Conservation (phyloP, 2,329 filamentous ascomycete species). For the Chalaropsis ovoidea region DNA sequence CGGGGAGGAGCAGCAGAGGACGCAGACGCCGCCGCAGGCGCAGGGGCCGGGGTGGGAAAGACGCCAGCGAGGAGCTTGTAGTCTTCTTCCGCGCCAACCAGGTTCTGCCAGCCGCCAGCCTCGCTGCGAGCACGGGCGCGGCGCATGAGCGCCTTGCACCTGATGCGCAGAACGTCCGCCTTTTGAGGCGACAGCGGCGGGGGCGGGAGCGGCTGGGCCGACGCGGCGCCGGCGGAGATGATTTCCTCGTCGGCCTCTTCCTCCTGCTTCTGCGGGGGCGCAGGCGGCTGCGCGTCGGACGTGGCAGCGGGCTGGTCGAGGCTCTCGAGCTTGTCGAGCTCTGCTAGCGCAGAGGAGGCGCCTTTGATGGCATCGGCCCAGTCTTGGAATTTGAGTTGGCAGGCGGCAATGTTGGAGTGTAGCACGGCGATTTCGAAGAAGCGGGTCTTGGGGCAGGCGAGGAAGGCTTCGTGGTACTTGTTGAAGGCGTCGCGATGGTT, state of each 20-base stretch:
- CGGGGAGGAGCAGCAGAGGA: background rate
- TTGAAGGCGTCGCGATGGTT: slow-evolving; percentile 69
- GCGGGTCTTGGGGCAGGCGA: slow-evolving; percentile 70
- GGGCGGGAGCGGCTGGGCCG: slow-evolving; percentile 36
- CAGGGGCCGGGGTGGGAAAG: slow-evolving; percentile 32
- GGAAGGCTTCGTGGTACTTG: slow-evolving; percentile 70
- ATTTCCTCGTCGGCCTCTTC: slow-evolving; percentile 47
- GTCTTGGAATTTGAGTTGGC: slow-evolving; percentile 70
- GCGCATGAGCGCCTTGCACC: slow-evolving; percentile 71
- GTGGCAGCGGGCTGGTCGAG: slow-evolving; percentile 29
- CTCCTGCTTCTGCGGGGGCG: slow-evolving; percentile 34
- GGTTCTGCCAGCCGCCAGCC: slow-evolving; percentile 64
- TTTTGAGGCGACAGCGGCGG: slow-evolving; percentile 26
- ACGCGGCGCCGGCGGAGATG: slow-evolving; percentile 47
- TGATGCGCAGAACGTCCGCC: slow-evolving; percentile 63
- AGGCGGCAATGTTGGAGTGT: slow-evolving; percentile 80
- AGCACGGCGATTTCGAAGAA: slow-evolving; percentile 83
- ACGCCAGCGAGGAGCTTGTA: slow-evolving; percentile 55
- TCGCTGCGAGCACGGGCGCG: slow-evolving; percentile 63
- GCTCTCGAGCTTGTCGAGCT: slow-evolving; percentile 52
- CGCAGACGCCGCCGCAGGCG: slow-evolving; percentile 33
- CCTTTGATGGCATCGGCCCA: slow-evolving; percentile 74
- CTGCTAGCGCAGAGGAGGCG: slow-evolving; percentile 62
- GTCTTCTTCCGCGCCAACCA: slow-evolving; percentile 69
- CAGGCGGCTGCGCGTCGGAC: slow-evolving; percentile 21